Evolutionary conservation across 257 asterid species (phyloP).

Genomic region (Scutellaria baicalensis): DNA sequence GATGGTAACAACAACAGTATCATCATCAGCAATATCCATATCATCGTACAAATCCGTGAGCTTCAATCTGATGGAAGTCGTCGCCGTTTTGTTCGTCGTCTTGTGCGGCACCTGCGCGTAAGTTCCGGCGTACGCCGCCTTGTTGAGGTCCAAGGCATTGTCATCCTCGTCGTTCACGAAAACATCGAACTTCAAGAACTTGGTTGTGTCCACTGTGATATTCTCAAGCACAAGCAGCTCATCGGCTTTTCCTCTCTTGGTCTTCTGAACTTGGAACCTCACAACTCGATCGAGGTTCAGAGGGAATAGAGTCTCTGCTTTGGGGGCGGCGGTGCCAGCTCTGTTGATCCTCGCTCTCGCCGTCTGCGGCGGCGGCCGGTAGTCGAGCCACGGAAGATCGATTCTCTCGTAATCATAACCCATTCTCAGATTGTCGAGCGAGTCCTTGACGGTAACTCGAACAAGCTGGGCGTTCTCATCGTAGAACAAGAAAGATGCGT

Average conservation of each 20-base stretch:
- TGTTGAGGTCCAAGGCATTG: slow-evolving; percentile 24
- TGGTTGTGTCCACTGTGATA: slow-evolving; percentile 23
- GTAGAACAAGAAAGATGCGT: slow-evolving; percentile 43
- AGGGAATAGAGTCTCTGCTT: slow-evolving; percentile 20
- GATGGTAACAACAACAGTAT: slow-evolving; percentile 35
- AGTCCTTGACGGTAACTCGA: slow-evolving; percentile 32
- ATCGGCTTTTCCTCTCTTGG: slow-evolving; percentile 33
- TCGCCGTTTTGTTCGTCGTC: slow-evolving; percentile 8
- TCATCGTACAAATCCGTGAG: slow-evolving; percentile 53
- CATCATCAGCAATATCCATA: slow-evolving; percentile 52
- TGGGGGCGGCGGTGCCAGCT: background rate
- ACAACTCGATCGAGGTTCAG: slow-evolving; percentile 12
- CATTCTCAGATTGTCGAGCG: slow-evolving; percentile 22
- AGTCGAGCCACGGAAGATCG: slow-evolving; percentile 41
- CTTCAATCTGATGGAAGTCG: slow-evolving; percentile 35
- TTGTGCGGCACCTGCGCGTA: slow-evolving; percentile 56
- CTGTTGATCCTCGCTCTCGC: background rate
- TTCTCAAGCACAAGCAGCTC: slow-evolving; percentile 32
- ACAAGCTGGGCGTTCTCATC: slow-evolving; percentile 45
- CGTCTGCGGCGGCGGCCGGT: slow-evolving; percentile 27
- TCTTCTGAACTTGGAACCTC: slow-evolving; percentile 22
- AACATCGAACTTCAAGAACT: slow-evolving; percentile 48
- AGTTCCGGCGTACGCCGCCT: slow-evolving; percentile 58
- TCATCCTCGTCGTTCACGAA: slow-evolving; percentile 64
- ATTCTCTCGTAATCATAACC: slow-evolving; percentile 34